A percentile compares a stretch with the other conserved stretches of the same genome.
phyloP scores from a whole-genome alignment of 2,329 filamentous ascomycete species.

The Gyromitra esculenta region DNA sequence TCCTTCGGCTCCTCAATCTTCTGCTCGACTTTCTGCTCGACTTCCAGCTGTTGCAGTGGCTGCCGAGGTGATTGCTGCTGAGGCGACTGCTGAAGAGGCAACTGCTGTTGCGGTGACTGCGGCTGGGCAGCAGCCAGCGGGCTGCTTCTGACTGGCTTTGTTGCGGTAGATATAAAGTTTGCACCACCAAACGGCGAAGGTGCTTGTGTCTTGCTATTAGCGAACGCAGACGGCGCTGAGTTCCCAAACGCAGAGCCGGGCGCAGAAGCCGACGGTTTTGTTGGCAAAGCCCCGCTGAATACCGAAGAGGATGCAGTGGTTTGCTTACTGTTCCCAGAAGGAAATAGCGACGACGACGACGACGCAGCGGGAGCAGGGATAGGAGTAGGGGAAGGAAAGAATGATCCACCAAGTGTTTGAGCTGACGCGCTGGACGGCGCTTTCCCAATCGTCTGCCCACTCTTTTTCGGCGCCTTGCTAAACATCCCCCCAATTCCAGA shows the following conservation, averaged over 20 bases:
- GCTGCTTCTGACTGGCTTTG: conserved; percentile 30
- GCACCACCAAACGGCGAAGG: conserved; percentile 15
- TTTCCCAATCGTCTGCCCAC: conserved; percentile 35
- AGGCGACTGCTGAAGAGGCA: background rate
- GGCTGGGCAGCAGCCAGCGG: conserved; percentile 19
- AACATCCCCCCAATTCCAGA: conserved; percentile 43
- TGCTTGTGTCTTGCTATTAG: background rate
- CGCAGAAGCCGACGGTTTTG: conserved; percentile 14
- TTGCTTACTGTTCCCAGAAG: conserved; percentile 23
- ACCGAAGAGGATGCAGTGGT: background rate
- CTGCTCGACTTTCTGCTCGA: conserved; percentile 5
- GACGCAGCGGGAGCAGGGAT: conserved; percentile 34
- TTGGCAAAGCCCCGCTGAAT: conserved; percentile 1
- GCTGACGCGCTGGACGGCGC: conserved; percentile 15
- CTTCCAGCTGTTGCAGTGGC: conserved; percentile 1
- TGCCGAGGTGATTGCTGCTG: background rate
- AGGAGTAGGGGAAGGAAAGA: conserved; percentile 35
- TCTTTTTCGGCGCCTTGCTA: conserved; percentile 42
- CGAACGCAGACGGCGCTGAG: background rate
- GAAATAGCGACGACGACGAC: conserved; percentile 24
- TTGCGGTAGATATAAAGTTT: conserved; percentile 12
- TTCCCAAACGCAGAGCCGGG: background rate
- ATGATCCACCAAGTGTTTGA: conserved; percentile 28
- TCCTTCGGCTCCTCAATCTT: conserved; percentile 39
- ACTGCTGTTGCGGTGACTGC: conserved; percentile 11